Conservation (phyloP, 805 yeast genomes). For the Candida khao-thaluensis region DNA sequence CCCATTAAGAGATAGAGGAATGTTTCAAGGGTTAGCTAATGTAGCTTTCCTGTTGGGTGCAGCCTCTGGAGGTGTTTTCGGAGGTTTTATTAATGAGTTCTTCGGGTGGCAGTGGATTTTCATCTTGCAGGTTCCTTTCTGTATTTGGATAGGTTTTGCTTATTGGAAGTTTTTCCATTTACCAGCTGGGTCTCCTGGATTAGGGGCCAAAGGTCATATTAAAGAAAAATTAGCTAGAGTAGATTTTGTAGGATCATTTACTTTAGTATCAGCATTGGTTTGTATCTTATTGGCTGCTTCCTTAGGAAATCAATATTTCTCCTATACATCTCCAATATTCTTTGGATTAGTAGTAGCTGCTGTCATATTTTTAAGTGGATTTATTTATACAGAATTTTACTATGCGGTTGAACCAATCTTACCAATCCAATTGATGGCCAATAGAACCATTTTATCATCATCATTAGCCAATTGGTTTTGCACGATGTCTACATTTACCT, state of each 20-base stretch:
- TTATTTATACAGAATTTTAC: conserved; percentile 51
- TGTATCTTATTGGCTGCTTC: conserved; percentile 65
- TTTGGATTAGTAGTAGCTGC: conserved; percentile 23
- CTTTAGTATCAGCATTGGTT: conserved; percentile 58
- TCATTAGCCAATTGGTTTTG: conserved; percentile 68
- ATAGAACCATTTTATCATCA: conserved; percentile 62
- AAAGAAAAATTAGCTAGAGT: conserved; percentile 53
- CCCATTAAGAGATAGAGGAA: conserved; percentile 72
- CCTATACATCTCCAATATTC: conserved; percentile 47
- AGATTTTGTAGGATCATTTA: conserved; percentile 64
- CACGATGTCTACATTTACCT: conserved; percentile 65
- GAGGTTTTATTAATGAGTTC: conserved; percentile 55
- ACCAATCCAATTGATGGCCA: conserved; percentile 57
- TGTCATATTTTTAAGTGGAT: conserved; percentile 32
- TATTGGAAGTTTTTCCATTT: conserved; percentile 39
- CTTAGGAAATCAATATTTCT: conserved; percentile 56
- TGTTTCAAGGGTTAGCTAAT: conserved; percentile 81
- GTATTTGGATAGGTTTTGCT: conserved; percentile 41
- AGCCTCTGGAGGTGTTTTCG: conserved; percentile 44
- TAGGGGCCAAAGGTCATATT: conserved; percentile 48
- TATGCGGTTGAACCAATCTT: conserved; percentile 64
- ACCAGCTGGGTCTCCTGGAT: conserved; percentile 57
- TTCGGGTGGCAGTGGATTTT: conserved; percentile 53
- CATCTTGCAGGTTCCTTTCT: conserved; percentile 41
- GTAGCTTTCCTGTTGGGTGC: conserved; percentile 72